Evolutionary conservation across 2,329 filamentous ascomycete species (phyloP).

Genomic region (Talaromyces sp.): DNA sequence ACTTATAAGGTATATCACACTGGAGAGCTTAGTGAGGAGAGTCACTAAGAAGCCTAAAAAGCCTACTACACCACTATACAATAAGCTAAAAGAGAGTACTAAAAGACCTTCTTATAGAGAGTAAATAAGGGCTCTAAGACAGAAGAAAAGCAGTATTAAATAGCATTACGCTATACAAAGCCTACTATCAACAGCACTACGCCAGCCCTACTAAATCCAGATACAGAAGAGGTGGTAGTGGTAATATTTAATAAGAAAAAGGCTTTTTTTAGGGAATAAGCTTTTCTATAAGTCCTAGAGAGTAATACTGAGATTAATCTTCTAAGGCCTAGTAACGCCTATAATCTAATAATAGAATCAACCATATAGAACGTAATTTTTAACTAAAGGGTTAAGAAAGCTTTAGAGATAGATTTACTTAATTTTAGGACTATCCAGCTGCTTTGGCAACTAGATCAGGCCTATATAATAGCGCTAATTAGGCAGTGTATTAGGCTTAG

Average conservation of each 20-base stretch:
- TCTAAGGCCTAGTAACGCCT: background rate
- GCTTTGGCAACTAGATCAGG: background rate
- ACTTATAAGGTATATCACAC: background rate
- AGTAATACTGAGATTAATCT: too few species aligned
- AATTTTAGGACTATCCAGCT: background rate
- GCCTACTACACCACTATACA: background rate
- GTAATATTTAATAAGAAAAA: background rate
- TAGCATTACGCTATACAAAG: background rate
- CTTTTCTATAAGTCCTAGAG: too few species aligned
- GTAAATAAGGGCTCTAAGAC: background rate
- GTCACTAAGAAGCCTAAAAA: background rate
- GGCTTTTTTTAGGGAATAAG: too few species aligned
- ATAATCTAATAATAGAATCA: background rate
- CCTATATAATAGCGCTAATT: too few species aligned
- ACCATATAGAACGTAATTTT: background rate
- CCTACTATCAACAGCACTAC: background rate
- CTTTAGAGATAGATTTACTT: background rate
- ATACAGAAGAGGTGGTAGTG: background rate
- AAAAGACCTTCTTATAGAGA: background rate
- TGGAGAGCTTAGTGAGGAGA: too few species aligned
- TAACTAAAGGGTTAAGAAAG: background rate
- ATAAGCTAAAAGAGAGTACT: background rate
- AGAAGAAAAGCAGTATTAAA: background rate
- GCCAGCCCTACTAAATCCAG: too few species aligned
- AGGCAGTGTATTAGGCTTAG: background rate